These are phyloP conservation scores for Verbascum thapsus DNA, from an alignment of 257 asterid species.

Conservation along the genomic window DNA sequence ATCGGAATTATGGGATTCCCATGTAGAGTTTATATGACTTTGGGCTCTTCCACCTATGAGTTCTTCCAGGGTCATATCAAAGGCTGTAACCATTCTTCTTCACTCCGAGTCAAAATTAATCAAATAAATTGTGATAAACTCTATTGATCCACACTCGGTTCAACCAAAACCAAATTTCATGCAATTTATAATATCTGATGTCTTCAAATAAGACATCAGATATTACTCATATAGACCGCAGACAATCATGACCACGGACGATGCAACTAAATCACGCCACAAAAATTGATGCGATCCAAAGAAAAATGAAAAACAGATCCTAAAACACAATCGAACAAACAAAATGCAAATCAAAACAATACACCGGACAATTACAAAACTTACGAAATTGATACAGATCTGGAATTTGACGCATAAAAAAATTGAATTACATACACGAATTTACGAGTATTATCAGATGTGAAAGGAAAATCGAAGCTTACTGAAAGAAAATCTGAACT, in stretches of 20 bases:
- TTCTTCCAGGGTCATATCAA: too few species aligned
- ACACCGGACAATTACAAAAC: background rate
- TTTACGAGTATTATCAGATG: background rate
- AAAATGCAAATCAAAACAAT: background rate
- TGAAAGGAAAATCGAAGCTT: background rate
- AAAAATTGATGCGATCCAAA: background rate
- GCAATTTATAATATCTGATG: background rate
- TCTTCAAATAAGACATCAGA: background rate
- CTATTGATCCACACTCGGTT: too few species aligned
- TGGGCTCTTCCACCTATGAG: too few species aligned
- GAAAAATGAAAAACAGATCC: background rate
- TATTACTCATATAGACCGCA: background rate
- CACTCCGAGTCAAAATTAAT: background rate
- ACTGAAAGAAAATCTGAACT: conserved; percentile 6
- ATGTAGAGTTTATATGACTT: too few species aligned
- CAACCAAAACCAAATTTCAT: too few species aligned
- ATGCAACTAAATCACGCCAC: background rate
- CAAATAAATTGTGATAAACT: background rate
- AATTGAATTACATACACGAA: background rate
- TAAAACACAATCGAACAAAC: background rate
- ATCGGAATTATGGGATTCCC: too few species aligned
- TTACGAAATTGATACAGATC: conserved; percentile 17
- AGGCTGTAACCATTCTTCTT: background rate
- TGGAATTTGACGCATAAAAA: background rate
- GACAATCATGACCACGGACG: too few species aligned